phyloP scores from a whole-genome alignment of 441 rosid genomes.

The Euphorbia celastroides region DNA sequence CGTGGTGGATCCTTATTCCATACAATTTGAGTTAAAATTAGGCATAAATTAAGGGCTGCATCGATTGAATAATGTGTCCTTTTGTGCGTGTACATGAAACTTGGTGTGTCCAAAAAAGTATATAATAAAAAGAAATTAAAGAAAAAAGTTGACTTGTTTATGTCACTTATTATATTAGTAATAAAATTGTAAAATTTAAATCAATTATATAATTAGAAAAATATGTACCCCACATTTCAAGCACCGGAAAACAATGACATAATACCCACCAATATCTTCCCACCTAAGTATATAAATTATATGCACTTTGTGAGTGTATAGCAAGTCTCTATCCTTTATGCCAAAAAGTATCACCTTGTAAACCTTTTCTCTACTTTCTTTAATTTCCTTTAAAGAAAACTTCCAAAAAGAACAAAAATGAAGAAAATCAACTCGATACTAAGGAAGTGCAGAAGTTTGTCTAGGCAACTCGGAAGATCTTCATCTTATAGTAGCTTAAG shows the following conservation, averaged over 20 bases:
- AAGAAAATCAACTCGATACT: constrained; percentile 63
- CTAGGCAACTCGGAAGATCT: constrained; percentile 63
- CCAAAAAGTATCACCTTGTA: neutral
- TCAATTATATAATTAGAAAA: neutral
- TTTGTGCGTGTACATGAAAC: constrained; percentile 13
- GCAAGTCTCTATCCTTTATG: constrained; percentile 33
- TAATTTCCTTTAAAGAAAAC: constrained; percentile 5
- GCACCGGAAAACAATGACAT: constrained; percentile 39
- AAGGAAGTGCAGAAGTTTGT: constrained; percentile 77
- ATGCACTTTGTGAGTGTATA: constrained; percentile 23
- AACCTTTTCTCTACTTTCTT: neutral
- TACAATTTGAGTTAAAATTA: neutral
- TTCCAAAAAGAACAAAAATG: constrained; percentile 32
- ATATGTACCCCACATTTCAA: constrained; percentile 14
- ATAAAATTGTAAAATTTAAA: neutral
- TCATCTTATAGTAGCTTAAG: constrained; percentile 68
- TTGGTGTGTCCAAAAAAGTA: too few relatives aligned
- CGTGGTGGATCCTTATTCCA: too few relatives aligned
- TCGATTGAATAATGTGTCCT: neutral
- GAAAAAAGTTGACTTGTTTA: constrained; percentile 11
- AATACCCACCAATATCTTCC: constrained; percentile 26
- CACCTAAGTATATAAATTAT: constrained; percentile 4
- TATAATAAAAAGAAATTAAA: neutral
- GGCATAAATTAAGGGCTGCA: neutral
- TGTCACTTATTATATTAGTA: constrained; percentile 16